phyloP scores from a whole-genome alignment of 177 flowering plant genomes.

The Vitis hybrid region DNA sequence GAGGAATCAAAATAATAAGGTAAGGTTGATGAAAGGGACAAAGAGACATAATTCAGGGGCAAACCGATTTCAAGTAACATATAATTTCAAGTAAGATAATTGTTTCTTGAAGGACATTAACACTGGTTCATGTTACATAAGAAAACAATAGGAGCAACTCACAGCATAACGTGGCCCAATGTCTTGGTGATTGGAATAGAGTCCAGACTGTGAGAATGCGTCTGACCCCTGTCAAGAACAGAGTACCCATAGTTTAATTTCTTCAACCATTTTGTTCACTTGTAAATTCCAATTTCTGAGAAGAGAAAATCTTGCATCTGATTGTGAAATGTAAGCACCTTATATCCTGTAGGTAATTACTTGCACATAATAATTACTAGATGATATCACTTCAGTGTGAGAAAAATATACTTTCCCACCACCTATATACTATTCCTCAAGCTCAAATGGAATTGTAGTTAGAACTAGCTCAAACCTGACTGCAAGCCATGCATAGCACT shows the following conservation, averaged over 20 bases:
- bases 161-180: conserved; percentile 98
- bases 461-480: conserved; percentile 64
- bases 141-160: conserved; percentile 32
- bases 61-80: too few relatives aligned
- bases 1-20: not conserved
- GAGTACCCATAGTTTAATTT: not conserved
- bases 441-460: not conserved
- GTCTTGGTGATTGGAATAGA: conserved; percentile 97
- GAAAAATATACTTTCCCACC: too few relatives aligned
- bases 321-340: not conserved
- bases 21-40: not conserved
- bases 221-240: conserved; percentile 69
- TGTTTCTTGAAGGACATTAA: too few relatives aligned
- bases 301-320: not conserved
- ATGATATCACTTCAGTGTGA: not conserved
- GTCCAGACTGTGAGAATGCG: conserved; percentile 97
- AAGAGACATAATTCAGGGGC: too few relatives aligned
- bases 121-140: not conserved
- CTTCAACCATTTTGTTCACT: not conserved
- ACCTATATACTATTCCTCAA: not conserved
- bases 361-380: not conserved
- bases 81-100: too few relatives aligned
- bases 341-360: not conserved
- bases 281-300: not conserved
- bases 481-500: conserved; percentile 98